Base-by-base conservation (phyloP, 805 yeast species). In the Yamadazyma scolyti region DNA sequence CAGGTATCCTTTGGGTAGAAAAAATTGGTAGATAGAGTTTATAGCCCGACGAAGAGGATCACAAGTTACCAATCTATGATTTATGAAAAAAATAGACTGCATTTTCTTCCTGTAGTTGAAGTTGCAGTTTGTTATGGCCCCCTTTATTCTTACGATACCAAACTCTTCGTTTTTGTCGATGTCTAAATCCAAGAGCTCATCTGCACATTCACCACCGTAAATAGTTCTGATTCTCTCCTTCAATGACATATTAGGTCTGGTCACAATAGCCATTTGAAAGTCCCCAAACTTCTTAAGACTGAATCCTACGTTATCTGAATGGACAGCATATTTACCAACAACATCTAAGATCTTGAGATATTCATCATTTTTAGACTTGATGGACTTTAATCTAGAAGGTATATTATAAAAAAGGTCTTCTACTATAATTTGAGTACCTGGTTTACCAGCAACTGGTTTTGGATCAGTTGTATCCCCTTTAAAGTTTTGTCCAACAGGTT, bases 321-420 rank as follows among this genome's bases (percentile, higher is more conserved):
- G 94, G 2, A 90, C 68, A 1, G 96, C 80, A 48, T 93, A 93
- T 26, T 84, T 68, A 3, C 89, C 87, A 1, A 85, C 76, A 4
- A 89, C 86, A 42, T 89, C 97, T 19, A 90, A 54, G 5, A 93
- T 82, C 41, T 75, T 78, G 8, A 75, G 52, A 48, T 78, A 82
- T 48, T 93, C 97, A 9, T 88, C 96, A 40, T 68, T 68, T 8
- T 79, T 65, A 0, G 83, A 70, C 34, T 69, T 68, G 28, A 89
- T 58, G 0, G 95, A 73, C 34, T 80, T 62, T 18, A 82, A 57
- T 28, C 98, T 67, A 0, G 95, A 75, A 0, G 95, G 93, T 17
- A 82, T 75, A 50, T 90, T 93, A 61, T 80, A 93, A 48, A 93
- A 93, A 33, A 93, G 61, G 52, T 93, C 96, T 52, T 88, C 96